Base-by-base conservation (phyloP, 208 protist species). In the Kentomonas sorsogonicus region DNA sequence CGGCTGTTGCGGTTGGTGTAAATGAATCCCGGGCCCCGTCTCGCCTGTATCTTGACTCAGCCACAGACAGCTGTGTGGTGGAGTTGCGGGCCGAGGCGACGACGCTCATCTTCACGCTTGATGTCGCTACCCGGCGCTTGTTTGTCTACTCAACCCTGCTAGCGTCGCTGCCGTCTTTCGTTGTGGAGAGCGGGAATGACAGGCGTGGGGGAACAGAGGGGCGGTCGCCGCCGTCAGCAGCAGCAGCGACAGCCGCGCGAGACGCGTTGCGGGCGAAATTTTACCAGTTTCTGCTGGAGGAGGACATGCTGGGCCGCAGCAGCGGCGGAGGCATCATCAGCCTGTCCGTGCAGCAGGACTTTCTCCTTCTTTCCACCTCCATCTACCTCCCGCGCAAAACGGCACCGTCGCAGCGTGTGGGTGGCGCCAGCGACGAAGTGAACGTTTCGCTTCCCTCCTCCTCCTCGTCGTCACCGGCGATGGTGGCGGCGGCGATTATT, bases 221-320 rank as follows among this genome's bases (percentile, higher is more conserved):
- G n/a, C n/a, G n/a, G n/a, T 18, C 7, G 10, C 16, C 16, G 40
- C 16, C 10, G 10, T 3, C 40, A 44, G 4, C 40, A 18, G 10
- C 40, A 18, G 18, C 40, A 18, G 16, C 16, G 40, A 5, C 40
- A 20, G 40, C 4, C 40, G 40, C 39, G 34, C 72, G n/a, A 27
- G n/a, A n/a, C n/a, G n/a, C n/a, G 22, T 25, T 77, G 1, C 53
- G 66, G 27, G 59, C 89, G 39, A 41, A 55, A 23, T 52, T 92
- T 11, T 92, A 87, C 56, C 78, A 88, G 54, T 77, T 79, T 46
- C 69, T 92, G 0, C 66, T 92, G 15, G 85, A 92, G 53, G 78
- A 69, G n/a, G 63, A 75, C 0, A 54, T 89, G 36, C 69, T 88
- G 0, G 85, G 85, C 3, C 65, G 85, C 10, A 75, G 87, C 18